Conservation (phyloP, 148 eudicot genomes). For the Silene conica region DNA sequence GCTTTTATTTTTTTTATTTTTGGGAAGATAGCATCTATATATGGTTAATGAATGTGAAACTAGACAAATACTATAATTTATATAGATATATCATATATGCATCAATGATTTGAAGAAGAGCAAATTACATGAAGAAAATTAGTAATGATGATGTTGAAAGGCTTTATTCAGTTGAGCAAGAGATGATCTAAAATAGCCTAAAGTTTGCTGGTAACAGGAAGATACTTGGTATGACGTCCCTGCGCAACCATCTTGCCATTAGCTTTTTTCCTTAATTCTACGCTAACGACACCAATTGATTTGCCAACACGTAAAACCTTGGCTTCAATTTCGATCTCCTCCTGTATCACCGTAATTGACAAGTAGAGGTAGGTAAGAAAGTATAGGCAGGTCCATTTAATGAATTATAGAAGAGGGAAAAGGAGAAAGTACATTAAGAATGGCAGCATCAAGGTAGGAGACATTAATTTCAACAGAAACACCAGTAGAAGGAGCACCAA, state of each 20-base stretch:
- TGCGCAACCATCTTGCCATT: constrained; percentile 79
- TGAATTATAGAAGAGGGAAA: no score
- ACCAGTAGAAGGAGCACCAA: constrained; percentile 43
- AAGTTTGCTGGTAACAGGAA: constrained; percentile 59
- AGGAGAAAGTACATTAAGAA: constrained; percentile 38
- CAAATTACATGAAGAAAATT: not conserved
- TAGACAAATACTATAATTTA: constrained; percentile 1
- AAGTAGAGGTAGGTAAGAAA: no score
- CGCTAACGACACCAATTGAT: constrained; percentile 74
- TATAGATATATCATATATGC: not conserved
- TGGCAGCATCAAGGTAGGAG: constrained; percentile 72
- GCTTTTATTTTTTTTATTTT: not conserved
- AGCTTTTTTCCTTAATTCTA: constrained; percentile 70
- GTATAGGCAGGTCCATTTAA: no score
- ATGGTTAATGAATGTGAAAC: not conserved
- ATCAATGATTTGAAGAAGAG: not conserved
- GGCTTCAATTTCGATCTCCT: constrained; percentile 84
- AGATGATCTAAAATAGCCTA: constrained; percentile 23
- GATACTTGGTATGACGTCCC: constrained; percentile 93
- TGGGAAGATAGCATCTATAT: not conserved
- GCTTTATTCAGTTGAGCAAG: not conserved
- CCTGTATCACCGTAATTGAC: constrained; percentile 62
- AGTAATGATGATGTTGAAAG: not conserved
- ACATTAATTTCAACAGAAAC: constrained; percentile 87
- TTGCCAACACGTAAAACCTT: constrained; percentile 77